These are phyloP conservation scores for Cenococcum geophilum DNA, from an alignment of 495 filamentous ascomycete genomes.

Conservation along the genomic window DNA sequence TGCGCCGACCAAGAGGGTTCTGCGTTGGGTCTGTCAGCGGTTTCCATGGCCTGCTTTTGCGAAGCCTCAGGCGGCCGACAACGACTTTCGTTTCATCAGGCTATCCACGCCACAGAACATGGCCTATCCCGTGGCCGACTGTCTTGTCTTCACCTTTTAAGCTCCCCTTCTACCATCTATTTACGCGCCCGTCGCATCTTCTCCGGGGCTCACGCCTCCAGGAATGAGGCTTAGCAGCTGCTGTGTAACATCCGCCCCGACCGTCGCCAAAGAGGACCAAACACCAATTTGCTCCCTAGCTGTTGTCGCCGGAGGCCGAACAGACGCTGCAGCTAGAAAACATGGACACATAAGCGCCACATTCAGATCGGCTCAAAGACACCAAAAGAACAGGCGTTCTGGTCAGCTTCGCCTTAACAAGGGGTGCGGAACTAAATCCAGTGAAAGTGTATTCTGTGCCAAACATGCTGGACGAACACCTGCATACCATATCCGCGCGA, in stretches of 20 bases:
- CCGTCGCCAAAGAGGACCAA: background rate
- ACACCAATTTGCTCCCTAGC: background rate
- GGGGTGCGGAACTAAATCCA: no score
- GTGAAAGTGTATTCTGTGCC: no score
- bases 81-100: background rate
- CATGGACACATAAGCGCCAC: background rate
- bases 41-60: background rate
- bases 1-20: background rate
- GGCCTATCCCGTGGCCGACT: slow-evolving; percentile 2
- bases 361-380: background rate
- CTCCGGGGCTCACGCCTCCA: background rate
- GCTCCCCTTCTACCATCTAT: background rate
- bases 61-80: background rate
- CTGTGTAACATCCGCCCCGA: slow-evolving; percentile 1
- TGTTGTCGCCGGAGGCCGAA: background rate
- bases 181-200: slow-evolving; percentile 1
- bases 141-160: background rate
- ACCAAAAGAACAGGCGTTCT: background rate
- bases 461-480: no score
- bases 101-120: slow-evolving; percentile 2
- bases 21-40: background rate
- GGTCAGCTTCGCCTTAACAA: no score
- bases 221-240: slow-evolving; percentile 1
- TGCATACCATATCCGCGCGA: no score
- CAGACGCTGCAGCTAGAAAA: background rate